Conservation (phyloP, 1,284 basidiomycete genomes). For the Leccinum pachyderme region DNA sequence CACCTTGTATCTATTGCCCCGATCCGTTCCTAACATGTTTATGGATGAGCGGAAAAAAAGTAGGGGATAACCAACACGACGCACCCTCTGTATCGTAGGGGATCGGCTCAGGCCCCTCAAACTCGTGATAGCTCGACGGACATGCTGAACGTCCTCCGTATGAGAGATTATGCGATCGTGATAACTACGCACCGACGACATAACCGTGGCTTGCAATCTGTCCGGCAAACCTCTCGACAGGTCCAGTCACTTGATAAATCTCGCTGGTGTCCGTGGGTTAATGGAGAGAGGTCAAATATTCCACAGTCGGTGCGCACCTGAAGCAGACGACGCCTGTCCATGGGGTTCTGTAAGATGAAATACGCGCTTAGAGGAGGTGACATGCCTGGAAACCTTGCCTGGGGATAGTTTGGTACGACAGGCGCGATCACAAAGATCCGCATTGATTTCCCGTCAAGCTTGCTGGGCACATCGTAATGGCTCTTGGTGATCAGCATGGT, state of each 20-base stretch:
- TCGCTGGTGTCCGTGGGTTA: constrained; percentile 47
- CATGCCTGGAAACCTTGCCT: constrained; percentile 78
- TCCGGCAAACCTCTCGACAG: constrained; percentile 85
- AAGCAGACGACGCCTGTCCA: constrained; percentile 71
- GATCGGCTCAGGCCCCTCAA: constrained; percentile 82
- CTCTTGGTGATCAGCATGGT: constrained; percentile 80
- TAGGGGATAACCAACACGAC: constrained; percentile 1
- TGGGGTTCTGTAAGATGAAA: constrained; percentile 5
- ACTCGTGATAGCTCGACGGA: constrained; percentile 87
- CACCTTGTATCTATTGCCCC: constrained; percentile 86
- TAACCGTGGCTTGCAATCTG: constrained; percentile 91
- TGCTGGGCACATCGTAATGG: constrained; percentile 72
- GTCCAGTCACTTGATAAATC: constrained; percentile 85
- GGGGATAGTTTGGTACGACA: constrained; percentile 65
- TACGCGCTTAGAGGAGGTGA: neutral
- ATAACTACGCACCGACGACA: constrained; percentile 56
- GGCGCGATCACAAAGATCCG: constrained; percentile 79
- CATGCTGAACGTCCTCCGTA: constrained; percentile 49
- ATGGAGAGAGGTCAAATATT: neutral
- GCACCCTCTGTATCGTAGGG: constrained; percentile 82
- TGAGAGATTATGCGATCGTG: constrained; percentile 1
- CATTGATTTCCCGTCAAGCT: constrained; percentile 67
- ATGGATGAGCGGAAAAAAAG: neutral
- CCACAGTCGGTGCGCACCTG: constrained; percentile 46
- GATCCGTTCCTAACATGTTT: constrained; percentile 55